Base-by-base conservation (phyloP, 1,284 basidiomycete genomes). In the Ceratobasidium sp. region DNA sequence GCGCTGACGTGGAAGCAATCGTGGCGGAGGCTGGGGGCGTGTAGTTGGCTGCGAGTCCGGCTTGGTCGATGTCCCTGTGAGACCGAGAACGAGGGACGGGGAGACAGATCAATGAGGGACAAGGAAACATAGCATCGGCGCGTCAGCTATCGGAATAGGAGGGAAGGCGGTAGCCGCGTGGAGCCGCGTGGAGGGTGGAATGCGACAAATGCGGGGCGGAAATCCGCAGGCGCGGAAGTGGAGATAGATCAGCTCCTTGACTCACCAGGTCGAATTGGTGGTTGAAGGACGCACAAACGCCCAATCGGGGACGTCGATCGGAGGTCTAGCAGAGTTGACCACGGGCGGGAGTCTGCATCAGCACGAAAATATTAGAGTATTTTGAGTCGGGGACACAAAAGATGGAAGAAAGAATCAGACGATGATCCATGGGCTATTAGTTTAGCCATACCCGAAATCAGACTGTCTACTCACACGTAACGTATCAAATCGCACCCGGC, bases 21-120 rank as follows among this genome's bases (percentile, higher is more conserved):
- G 64, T 13, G 27, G 48, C 19, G 8, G 64, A 43, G 13, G 34
- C 7, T 24, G 53, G 37, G 4, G 29, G 19, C 13, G 51, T 3
- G 41, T 61, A 27, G 24, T 61, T 61, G n/a, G 24, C 39, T n/a
- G 66, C 51, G 4, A 19, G 51, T 31, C 58, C 53, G 31, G 68
- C 53, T 19, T 2, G 54, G 9, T 54, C 13, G 5, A 71, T 46
- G 68, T 71, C 22, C 53, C 49, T 59, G 49, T 31, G 53, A 7
- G 22, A 34, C 5, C 14, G 9, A 41, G 16, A 49, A 22, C 16
- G 48, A 49, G 22, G 48, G 5, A 49, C 48, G 48, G 48, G 48
- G 48, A 13, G 13, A 11, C 2, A n/a, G n/a, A 34, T 34, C 34
- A 34, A 34, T 14, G 54, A 8, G 8, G 27, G 61, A 63, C 2